These are phyloP conservation scores for Aspergillus proliferans DNA, from an alignment of 2,329 filamentous ascomycete species.

Conservation along the genomic window DNA sequence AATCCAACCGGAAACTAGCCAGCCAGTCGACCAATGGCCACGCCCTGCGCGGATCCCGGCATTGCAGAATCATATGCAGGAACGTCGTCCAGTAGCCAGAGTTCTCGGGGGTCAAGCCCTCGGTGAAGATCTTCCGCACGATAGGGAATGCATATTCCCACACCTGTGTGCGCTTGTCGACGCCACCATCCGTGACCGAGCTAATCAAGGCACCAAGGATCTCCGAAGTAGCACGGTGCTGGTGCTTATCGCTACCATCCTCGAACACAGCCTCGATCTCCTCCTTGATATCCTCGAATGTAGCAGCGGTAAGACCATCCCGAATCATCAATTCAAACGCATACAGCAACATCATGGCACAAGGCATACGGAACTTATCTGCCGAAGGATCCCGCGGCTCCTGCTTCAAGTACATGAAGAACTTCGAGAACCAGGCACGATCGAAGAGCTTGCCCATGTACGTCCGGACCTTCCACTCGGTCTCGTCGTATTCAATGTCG, in stretches of 20 bases:
- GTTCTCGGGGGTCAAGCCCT: slow-evolving; percentile 91
- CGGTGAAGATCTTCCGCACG: slow-evolving; percentile 77
- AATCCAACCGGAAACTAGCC: slow-evolving; percentile 80
- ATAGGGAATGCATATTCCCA: slow-evolving; percentile 91
- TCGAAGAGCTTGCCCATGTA: slow-evolving; percentile 77
- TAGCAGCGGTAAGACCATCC: slow-evolving; percentile 67
- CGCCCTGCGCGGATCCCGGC: slow-evolving; percentile 79
- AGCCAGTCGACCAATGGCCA: slow-evolving; percentile 82
- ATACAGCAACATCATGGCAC: slow-evolving; percentile 79
- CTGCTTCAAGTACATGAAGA: slow-evolving; percentile 92
- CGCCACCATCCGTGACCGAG: slow-evolving; percentile 70
- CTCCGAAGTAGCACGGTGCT: slow-evolving; percentile 91
- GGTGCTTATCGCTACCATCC: slow-evolving; percentile 94
- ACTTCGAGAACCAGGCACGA: slow-evolving; percentile 76
- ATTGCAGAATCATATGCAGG: slow-evolving; percentile 79
- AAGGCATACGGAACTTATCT: slow-evolving; percentile 85
- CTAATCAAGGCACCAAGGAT: slow-evolving; percentile 81
- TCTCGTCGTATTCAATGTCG: slow-evolving; percentile 70
- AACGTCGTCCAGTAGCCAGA: slow-evolving; percentile 92
- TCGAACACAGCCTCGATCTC: slow-evolving; percentile 72
- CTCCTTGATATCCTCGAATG: slow-evolving; percentile 81
- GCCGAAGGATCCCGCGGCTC: slow-evolving; percentile 76
- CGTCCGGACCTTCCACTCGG: slow-evolving; percentile 65
- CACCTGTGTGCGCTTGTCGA: slow-evolving; percentile 65
- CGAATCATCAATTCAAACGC: slow-evolving; percentile 80